These are phyloP conservation scores for Talaromyces stipitatus DNA, from an alignment of 495 filamentous ascomycete genomes.

Conservation along the genomic window DNA sequence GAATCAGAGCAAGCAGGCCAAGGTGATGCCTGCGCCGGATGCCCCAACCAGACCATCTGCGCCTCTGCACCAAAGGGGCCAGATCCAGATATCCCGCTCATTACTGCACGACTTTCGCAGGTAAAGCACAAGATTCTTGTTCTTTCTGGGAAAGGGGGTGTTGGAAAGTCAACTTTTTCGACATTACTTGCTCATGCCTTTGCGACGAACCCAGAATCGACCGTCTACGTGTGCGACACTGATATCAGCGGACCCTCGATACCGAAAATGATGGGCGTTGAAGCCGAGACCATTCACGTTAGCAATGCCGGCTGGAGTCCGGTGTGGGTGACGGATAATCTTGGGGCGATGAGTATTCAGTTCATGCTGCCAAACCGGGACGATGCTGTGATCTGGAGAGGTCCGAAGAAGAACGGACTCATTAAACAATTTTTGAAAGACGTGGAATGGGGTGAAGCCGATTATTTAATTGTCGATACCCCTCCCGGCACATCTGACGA, in stretches of 20 bases:
- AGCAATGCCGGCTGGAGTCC: slow-evolving; percentile 80
- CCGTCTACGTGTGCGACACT: slow-evolving; percentile 91
- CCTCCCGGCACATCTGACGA: slow-evolving; percentile 93
- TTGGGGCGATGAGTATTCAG: slow-evolving; percentile 92
- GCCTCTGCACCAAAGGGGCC: slow-evolving; percentile 91
- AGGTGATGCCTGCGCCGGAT: slow-evolving; percentile 83
- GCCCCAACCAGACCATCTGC: slow-evolving; percentile 93
- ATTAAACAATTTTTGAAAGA: slow-evolving; percentile 98
- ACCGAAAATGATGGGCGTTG: slow-evolving; percentile 97
- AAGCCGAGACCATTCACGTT: slow-evolving; percentile 84
- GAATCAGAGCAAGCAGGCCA: slow-evolving; percentile 79
- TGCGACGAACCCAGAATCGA: slow-evolving; percentile 62
- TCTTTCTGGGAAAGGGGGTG: slow-evolving; percentile 90
- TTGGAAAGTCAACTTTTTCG: slow-evolving; percentile 91
- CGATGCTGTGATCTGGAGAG: slow-evolving; percentile 93
- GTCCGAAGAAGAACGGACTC: slow-evolving; percentile 95
- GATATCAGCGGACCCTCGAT: slow-evolving; percentile 94
- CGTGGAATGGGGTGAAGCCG: slow-evolving; percentile 93
- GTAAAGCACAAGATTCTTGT: slow-evolving; percentile 89
- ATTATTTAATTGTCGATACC: slow-evolving; percentile 89
- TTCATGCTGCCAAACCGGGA: slow-evolving; percentile 93
- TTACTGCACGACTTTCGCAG: slow-evolving; percentile 70
- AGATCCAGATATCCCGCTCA: slow-evolving; percentile 85
- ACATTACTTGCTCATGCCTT: slow-evolving; percentile 81
- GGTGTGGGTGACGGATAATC: slow-evolving; percentile 86